Evolutionary conservation across 257 asterid species (phyloP), one percentile per base, ranked within the genome.

Genomic region (Catharanthus roseus): DNA sequence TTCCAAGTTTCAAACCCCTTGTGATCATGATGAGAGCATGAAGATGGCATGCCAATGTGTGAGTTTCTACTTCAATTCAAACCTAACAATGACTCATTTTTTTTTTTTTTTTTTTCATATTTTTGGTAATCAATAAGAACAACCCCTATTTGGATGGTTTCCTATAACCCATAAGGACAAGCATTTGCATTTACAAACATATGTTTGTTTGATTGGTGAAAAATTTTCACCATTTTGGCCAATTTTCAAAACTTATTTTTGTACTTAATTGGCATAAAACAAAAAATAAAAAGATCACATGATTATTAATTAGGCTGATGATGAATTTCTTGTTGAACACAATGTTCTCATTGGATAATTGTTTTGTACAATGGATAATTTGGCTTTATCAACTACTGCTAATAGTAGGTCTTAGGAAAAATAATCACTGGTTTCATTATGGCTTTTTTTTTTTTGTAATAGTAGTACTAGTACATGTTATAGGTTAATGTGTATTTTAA

Each of bases 1-100:
- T n/a, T n/a, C n/a, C n/a, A n/a, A n/a, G n/a, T n/a, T n/a, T n/a
- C n/a, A n/a, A n/a, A 38, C 42, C 42, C 8, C 42, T 38, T 3
- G 42, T 15, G 44, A 6, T 31, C 47, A 42, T 42, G 11, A 4
- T 42, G n/a, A 68, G 45, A 19, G 44, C 73, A 69, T 51, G 51
- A 56, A 68, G 49, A 51, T 34, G 74, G 57, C 67, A 70, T 70
- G 29, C 26, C 28, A 61, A 51, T 51, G 12, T n/a, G 11, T 21
- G 3, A 51, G 5, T 51, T 51, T 51, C 28, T 51, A 0, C 36
- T 26, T 58, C 65, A 58, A 3, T 58, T 13, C 24, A 58, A 29
- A 4, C 10, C 39, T 13, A 29, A 58, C 3, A 58, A 58, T 29
- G 36, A 28, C 19, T 12, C 16, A 4, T 10, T 38, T 19, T 15